Evolutionary conservation across 805 yeast genomes (phyloP).

Genomic region (Yarrowia bubula): DNA sequence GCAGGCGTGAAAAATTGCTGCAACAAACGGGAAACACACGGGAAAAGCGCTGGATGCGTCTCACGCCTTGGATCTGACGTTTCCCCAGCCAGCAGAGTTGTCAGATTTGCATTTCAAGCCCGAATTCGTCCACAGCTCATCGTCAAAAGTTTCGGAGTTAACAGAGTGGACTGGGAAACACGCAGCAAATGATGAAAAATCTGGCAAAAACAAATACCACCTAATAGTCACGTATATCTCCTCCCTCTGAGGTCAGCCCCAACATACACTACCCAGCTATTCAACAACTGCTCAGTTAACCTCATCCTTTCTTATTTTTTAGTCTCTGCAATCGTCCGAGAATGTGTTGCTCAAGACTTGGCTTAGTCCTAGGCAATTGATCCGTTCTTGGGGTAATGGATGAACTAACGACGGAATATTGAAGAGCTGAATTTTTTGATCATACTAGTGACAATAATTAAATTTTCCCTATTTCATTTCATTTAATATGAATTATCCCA

Average conservation of each 20-base stretch:
- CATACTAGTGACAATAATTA: neutral
- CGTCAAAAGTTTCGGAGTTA: neutral
- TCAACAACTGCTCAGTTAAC: neutral
- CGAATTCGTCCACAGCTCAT: neutral
- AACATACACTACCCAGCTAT: neutral
- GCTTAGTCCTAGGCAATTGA: neutral
- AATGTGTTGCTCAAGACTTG: neutral
- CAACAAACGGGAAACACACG: constrained; percentile 16
- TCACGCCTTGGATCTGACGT: neutral
- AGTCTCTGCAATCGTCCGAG: constrained; percentile 9
- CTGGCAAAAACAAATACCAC: neutral
- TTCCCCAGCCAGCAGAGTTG: neutral
- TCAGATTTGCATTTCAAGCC: too few species aligned
- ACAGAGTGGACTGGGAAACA: neutral
- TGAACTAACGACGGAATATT: neutral
- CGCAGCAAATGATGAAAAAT: neutral
- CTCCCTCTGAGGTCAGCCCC: neutral
- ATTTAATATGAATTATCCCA: neutral
- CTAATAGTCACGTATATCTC: neutral
- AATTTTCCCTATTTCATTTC: neutral
- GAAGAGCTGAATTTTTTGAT: too few species aligned
- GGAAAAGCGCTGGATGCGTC: constrained; percentile 17
- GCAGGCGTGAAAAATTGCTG: constrained; percentile 27
- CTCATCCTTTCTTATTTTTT: neutral
- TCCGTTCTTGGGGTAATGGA: too few species aligned